Conservation (phyloP, 208 protist genomes). For the Sergeia podlipaevii region DNA sequence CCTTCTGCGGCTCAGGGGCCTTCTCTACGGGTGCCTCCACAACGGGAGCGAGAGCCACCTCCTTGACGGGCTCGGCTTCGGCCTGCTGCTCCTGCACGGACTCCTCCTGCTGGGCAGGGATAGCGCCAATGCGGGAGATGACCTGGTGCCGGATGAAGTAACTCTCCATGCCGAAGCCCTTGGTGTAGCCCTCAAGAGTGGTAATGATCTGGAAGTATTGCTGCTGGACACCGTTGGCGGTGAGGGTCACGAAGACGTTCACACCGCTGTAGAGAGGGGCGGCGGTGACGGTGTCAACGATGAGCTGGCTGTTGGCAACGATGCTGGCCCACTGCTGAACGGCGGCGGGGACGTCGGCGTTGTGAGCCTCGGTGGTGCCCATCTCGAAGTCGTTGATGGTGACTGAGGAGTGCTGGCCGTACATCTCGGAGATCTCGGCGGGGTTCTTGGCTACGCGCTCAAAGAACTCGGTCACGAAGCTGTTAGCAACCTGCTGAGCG, state of each 20-base stretch:
- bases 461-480: constrained; percentile 80
- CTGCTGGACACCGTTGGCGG: constrained; percentile 26
- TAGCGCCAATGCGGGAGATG: constrained; percentile 58
- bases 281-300: constrained; percentile 65
- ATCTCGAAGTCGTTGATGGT: constrained; percentile 82
- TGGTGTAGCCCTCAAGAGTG: constrained; percentile 60
- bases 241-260: constrained; percentile 60
- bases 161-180: constrained; percentile 39
- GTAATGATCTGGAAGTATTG: constrained; percentile 79
- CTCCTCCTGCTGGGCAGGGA: constrained; percentile 27
- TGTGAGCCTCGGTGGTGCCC: constrained; percentile 50
- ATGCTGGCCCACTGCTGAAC: constrained; percentile 55
- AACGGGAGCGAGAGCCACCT: constrained; percentile 19
- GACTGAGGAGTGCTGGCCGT: constrained; percentile 51
- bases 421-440: constrained; percentile 53
- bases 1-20: constrained; percentile 9
- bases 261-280: constrained; percentile 68
- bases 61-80: constrained; percentile 23
- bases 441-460: constrained; percentile 69
- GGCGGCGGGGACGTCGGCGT: constrained; percentile 31
- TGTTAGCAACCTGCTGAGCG: constrained; percentile 70
- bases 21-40: constrained; percentile 9
- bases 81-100: constrained; percentile 22
- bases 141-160: constrained; percentile 85
- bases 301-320: constrained; percentile 57